Percentiles rank a stretch among this genome's conserved stretches.
These are phyloP conservation scores for Cardiospermum halicacabum DNA, from an alignment of 345 rosid species.

Conservation along the genomic window DNA sequence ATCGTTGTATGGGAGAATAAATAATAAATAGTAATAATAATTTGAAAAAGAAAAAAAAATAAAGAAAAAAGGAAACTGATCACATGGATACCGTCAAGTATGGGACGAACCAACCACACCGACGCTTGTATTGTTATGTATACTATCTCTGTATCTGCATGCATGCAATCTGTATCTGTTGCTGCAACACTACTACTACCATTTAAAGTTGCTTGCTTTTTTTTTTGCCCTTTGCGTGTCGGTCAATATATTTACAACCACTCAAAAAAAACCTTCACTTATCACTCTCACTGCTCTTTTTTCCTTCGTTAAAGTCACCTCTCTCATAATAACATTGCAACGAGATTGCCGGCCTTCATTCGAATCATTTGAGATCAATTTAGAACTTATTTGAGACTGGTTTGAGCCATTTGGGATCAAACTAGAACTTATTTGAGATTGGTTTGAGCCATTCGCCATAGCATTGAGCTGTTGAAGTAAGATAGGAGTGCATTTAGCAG, in stretches of 20 bases:
- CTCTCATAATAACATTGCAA: neutral
- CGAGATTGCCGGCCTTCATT: too few species aligned
- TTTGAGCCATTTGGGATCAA: too few species aligned
- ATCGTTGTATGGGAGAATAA: neutral
- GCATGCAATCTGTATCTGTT: too few species aligned
- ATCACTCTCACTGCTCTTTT: neutral
- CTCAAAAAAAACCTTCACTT: neutral
- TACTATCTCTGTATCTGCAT: too few species aligned
- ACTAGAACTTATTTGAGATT: too few species aligned
- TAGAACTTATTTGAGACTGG: too few species aligned
- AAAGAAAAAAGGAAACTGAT: neutral
- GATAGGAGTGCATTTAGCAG: too few species aligned
- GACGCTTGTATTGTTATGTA: neutral
- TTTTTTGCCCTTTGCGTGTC: neutral
- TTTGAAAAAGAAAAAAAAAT: neutral
- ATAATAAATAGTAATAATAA: neutral
- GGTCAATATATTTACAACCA: neutral
- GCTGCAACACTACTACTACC: too few species aligned
- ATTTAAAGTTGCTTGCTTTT: neutral
- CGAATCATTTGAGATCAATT: too few species aligned
- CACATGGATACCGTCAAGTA: constrained; percentile 7
- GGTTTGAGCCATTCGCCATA: too few species aligned
- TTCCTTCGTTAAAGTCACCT: neutral
- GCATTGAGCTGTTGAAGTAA: too few species aligned
- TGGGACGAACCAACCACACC: neutral